Percentiles rank a stretch among this genome's conserved stretches.
phyloP scores from a whole-genome alignment of 2,329 filamentous ascomycete species.

The Elsinoe perseae region DNA sequence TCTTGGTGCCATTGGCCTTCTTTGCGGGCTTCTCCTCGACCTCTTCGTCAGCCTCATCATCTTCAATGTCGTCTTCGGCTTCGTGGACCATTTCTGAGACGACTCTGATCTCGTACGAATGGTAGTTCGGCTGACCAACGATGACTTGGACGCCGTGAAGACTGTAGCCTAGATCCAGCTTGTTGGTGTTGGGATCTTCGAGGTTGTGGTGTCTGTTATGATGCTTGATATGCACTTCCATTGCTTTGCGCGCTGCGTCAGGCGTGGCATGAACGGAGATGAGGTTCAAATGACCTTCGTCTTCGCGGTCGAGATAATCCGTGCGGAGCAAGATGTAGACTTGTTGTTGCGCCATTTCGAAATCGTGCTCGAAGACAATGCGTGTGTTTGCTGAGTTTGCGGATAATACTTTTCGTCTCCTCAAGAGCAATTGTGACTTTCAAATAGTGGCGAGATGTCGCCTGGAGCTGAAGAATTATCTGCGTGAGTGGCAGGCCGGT shows the following conservation, averaged over 20 bases:
- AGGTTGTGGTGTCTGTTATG: background rate
- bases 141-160: background rate
- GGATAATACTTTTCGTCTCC: background rate
- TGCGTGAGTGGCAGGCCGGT: background rate
- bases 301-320: conserved; percentile 9
- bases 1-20: background rate
- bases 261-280: conserved; percentile 9
- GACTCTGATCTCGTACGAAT: conserved; percentile 11
- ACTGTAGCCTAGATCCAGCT: background rate
- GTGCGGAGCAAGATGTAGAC: conserved; percentile 14
- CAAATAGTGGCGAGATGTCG: background rate
- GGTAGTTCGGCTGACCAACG: conserved; percentile 7
- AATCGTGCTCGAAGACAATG: background rate
- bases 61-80: background rate
- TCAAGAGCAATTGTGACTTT: background rate
- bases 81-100: background rate
- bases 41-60: background rate
- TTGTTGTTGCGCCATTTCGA: background rate
- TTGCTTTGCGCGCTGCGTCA: background rate
- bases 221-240: background rate
- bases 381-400: background rate
- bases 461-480: background rate
- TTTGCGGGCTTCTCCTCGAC: background rate
- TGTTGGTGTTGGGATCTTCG: conserved; percentile 11
- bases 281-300: conserved; percentile 1